Conservation (phyloP, 768 basidiomycete species). For the Termitomyces eurrhizus region DNA sequence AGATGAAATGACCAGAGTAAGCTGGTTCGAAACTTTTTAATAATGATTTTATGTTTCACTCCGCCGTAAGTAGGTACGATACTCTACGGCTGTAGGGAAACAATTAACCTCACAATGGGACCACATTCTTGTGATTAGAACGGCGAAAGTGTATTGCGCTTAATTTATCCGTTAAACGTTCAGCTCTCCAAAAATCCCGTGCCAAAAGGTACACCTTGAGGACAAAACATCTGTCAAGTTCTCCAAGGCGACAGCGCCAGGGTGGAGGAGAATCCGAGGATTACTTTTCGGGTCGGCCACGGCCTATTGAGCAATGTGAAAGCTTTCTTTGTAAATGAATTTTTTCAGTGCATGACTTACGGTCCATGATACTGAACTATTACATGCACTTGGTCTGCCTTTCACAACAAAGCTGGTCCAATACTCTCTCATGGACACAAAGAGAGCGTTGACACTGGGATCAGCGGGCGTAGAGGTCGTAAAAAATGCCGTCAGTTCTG, state of each 20-base stretch:
- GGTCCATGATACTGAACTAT: conserved; percentile 21
- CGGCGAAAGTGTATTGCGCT: no score
- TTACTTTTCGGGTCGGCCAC: conserved; percentile 19
- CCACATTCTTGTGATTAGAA: background rate
- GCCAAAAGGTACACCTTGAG: conserved; percentile 29
- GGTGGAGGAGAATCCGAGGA: conserved; percentile 25
- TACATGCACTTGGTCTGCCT: conserved; percentile 24
- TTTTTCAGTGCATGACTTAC: conserved; percentile 17
- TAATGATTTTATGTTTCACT: background rate
- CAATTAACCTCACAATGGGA: background rate
- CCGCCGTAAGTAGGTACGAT: background rate
- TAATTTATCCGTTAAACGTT: conserved; percentile 12
- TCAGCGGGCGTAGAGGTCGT: conserved; percentile 21
- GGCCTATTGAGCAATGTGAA: conserved; percentile 12
- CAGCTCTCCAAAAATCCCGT: conserved; percentile 20
- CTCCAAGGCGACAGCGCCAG: conserved; percentile 1
- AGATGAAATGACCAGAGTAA: conserved; percentile 68
- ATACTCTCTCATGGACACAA: conserved; percentile 34
- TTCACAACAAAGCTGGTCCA: conserved; percentile 37
- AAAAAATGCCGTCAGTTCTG: conserved; percentile 36
- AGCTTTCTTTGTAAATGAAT: background rate
- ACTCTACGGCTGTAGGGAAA: background rate
- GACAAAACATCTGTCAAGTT: conserved; percentile 13
- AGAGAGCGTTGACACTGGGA: conserved; percentile 25
- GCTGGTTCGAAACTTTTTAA: conserved; percentile 59